Evolutionary conservation across 2,329 filamentous ascomycete genomes (phyloP), one percentile per base, ranked within the genome.

Genomic region (Ceratocystiopsis sp.): DNA sequence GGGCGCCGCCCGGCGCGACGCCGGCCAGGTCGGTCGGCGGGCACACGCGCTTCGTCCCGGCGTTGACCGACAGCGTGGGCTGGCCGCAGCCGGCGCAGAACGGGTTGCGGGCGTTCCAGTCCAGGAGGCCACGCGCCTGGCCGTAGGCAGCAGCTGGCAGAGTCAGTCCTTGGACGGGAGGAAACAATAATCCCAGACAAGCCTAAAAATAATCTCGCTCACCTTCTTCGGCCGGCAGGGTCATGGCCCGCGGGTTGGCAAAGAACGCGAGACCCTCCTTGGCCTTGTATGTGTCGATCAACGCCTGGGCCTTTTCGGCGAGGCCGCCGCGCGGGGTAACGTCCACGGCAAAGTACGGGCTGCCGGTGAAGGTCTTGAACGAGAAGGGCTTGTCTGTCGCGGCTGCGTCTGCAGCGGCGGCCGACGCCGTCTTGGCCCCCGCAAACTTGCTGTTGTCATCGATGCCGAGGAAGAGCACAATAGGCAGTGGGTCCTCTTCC

Each of bases 91-190:
- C 80, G 32, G 78, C 86, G 60, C 91, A 98, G 68, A 85, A 98
- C 29, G 80, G 82, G 61, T 93, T 94, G 42, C 89, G 81, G 21
- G 70, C 70, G 63, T 98, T 96, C 91, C 91, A 98, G 64, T 96
- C 91, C 34, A 93, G 67, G 21, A 95, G 69, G 38, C 86, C 82
- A 44, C 89, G 78, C 9, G 86, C 84, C 61, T 94, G 84, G 14
- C 85, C 89, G 52, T 86, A 94, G 38, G 94, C 82, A 41, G 87
- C 85, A 46, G 87, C 91, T 91, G 48, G 8, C 8, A 9, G 35
- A 9, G 25, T 29, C 9, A 29, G 25, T n/a, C n/a, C n/a, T n/a
- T n/a, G n/a, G n/a, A n/a, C n/a, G n/a, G n/a, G 21, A 32, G 37
- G 43, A 35, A 35, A 34, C 34, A 39, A 17, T 11, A 13, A 15